phyloP scores from a whole-genome alignment of 140 eudicot genomes.

The Erigeron philadelphicus region DNA sequence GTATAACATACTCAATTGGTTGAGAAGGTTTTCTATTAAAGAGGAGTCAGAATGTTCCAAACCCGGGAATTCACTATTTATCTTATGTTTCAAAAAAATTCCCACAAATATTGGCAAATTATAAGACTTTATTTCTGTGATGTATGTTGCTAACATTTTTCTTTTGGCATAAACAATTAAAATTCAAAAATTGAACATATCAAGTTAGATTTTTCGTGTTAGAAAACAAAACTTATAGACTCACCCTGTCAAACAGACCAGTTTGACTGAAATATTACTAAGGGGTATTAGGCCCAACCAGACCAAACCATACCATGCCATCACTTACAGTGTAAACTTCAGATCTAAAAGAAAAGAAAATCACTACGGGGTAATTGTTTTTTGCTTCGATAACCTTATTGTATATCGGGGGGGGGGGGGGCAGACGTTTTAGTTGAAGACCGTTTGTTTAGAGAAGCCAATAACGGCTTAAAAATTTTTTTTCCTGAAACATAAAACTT shows the following conservation, averaged over 20 bases:
- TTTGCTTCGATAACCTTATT: too few relatives aligned
- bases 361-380: neutral
- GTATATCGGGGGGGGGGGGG: too few relatives aligned
- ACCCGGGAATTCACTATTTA: neutral
- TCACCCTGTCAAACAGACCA: neutral
- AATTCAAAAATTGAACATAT: neutral
- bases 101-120: neutral
- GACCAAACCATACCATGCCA: neutral
- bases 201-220: neutral
- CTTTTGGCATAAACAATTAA: neutral
- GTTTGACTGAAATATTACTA: neutral
- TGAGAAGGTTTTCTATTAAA: neutral
- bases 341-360: conserved; percentile 19
- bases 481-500: too few relatives aligned
- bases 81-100: neutral
- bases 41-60: neutral
- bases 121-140: neutral
- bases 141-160: neutral
- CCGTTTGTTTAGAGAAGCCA: too few relatives aligned
- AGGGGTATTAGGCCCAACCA: neutral
- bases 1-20: neutral
- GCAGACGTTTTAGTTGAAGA: too few relatives aligned
- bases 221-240: neutral
- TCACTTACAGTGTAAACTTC: neutral
- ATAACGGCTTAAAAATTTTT: too few relatives aligned